These are phyloP conservation scores for Nannochloropsis salina DNA, from an alignment of 108 stramenopile species.

Conservation along the genomic window DNA sequence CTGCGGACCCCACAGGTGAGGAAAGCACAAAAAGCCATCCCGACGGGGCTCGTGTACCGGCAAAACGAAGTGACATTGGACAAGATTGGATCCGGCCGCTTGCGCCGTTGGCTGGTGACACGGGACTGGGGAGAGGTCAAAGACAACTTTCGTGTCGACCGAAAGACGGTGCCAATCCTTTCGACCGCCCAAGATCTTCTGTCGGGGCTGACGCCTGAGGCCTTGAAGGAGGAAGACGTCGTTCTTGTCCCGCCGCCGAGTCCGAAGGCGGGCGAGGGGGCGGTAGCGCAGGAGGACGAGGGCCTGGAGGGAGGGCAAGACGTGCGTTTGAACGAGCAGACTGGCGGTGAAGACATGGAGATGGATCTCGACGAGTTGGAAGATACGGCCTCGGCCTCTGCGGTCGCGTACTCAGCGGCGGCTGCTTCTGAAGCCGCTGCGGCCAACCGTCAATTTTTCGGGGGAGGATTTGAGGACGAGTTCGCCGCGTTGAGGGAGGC, in stretches of 20 bases:
- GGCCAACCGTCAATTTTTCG: not conserved
- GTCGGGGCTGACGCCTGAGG: not conserved
- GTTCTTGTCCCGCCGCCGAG: not conserved
- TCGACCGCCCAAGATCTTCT: constrained; percentile 71
- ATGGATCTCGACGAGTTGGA: not conserved
- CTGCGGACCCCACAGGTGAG: constrained; percentile 75
- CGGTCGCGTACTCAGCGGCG: not conserved
- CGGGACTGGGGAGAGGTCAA: constrained; percentile 80
- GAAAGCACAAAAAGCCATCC: constrained; percentile 84
- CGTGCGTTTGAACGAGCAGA: not conserved
- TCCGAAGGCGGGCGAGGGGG: not conserved
- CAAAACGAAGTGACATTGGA: constrained; percentile 85
- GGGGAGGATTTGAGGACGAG: not conserved
- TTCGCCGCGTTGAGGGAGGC: not conserved
- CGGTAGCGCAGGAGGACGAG: not conserved
- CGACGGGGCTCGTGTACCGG: constrained; percentile 82
- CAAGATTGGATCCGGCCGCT: constrained; percentile 61
- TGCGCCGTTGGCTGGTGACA: constrained; percentile 79
- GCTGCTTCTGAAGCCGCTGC: constrained; percentile 10
- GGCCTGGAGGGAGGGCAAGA: not conserved
- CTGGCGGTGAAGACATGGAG: not conserved
- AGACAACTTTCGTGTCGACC: constrained; percentile 57
- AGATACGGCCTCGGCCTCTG: not conserved
- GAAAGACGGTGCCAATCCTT: constrained; percentile 72
- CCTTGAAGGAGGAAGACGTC: not conserved